phyloP scores from a whole-genome alignment of 345 rosid genomes.

The Hibiscus syriacus region DNA sequence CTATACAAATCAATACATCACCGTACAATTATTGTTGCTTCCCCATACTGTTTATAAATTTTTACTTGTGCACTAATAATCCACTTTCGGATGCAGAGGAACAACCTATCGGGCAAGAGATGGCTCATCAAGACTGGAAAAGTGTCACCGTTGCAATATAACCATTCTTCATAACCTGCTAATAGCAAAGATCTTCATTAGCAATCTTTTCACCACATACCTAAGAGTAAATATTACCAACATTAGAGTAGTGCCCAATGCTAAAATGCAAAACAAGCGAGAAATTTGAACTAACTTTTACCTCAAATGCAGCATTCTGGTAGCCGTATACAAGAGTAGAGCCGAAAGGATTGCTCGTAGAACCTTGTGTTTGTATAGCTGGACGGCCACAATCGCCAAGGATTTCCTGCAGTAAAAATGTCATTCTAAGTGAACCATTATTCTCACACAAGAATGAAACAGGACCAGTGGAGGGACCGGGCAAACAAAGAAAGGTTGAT shows the following conservation, averaged over 20 bases:
- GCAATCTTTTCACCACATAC: not conserved
- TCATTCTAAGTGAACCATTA: not conserved
- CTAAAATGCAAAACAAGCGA: not conserved
- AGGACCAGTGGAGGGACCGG: not conserved
- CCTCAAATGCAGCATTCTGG: constrained; percentile 91
- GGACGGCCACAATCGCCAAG: constrained; percentile 98
- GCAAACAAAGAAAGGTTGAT: not conserved
- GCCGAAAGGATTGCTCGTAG: constrained; percentile 90
- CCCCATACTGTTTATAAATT: not conserved
- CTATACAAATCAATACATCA: too few relatives aligned
- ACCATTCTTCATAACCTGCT: constrained; percentile 95
- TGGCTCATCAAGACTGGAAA: constrained; percentile 61
- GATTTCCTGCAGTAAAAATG: constrained; percentile 47
- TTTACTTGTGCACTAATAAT: not conserved
- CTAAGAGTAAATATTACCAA: not conserved
- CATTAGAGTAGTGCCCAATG: not conserved
- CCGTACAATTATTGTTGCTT: constrained; percentile 13
- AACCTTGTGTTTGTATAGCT: constrained; percentile 96
- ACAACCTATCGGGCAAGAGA: constrained; percentile 12
- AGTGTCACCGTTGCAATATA: constrained; percentile 84
- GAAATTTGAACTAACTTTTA: constrained; percentile 13
- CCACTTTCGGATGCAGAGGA: not conserved
- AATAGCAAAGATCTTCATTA: constrained; percentile 12
- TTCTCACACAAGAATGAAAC: not conserved
- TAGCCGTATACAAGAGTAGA: constrained; percentile 93